Evolutionary conservation across 2,329 filamentous ascomycete species (phyloP), one percentile per base, ranked within the genome.

Genomic region (Exophiala bonariae): DNA sequence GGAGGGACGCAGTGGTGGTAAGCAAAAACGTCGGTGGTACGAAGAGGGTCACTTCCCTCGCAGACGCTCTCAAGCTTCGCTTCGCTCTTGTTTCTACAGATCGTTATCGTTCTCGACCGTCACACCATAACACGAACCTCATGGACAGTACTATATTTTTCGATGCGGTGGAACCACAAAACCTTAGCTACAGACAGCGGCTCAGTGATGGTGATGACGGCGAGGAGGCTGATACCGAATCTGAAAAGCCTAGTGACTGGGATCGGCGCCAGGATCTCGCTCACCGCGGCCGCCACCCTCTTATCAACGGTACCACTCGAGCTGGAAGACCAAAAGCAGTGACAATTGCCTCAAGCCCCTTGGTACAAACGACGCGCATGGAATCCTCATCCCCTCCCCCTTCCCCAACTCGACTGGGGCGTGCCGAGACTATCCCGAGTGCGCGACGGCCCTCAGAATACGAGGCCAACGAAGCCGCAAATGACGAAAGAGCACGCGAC

Each of bases 11-110:
- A 8, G 93, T 99, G 5, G 91, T 96, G 13, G 93, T 99, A 17
- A 97, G 92, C 64, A 99, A 99, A 75, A 99, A 99, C 64, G 88
- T 93, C 2, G 93, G 93, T 46, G 93, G 93, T 49, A 97, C 93
- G 39, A 99, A 99, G 75, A 82, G 93, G 57, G 93, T 97, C 31
- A 99, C 93, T 11, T 96, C 92, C 20, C 76, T 99, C 44, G 93
- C 93, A 52, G 93, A 99, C 72, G 90, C 90, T 2, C 72, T 99
- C 59, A 97, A 97, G 77, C 81, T 99, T 59, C 97, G 95, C 74
- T 99, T 99, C 60, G 93, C 93, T 58, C 90, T 99, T 64, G 90
- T 99, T 45, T 95, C 89, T 2, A 95, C 89, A 5, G 89, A 95
- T 59, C 79, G 82, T 59, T 50, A 86, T 43, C 76, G 74, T 28